Evolutionary conservation across 2,329 filamentous ascomycete genomes (phyloP).

Genomic region (Leptographium radiaticola): DNA sequence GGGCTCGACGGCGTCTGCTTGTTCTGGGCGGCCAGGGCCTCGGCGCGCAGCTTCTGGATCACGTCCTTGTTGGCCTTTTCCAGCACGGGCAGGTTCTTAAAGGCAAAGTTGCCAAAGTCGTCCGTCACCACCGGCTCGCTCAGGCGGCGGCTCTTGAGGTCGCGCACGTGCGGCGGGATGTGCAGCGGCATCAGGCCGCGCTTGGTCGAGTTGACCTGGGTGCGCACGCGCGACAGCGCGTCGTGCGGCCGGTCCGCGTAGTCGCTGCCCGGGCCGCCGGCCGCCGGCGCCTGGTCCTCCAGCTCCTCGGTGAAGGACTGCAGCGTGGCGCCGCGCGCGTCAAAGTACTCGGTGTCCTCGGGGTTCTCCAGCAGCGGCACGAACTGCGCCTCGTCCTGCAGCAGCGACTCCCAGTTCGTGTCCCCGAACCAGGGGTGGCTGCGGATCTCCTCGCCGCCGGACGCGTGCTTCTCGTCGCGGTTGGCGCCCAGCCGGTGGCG

Average conservation of each 20-base stretch:
- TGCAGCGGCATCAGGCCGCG: constrained; percentile 88
- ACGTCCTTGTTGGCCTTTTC: constrained; percentile 99
- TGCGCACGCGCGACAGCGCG: constrained; percentile 77
- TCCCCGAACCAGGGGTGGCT: constrained; percentile 79
- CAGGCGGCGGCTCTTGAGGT: constrained; percentile 72
- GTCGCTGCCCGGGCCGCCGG: constrained; percentile 53
- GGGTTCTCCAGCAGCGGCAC: constrained; percentile 85
- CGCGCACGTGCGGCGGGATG: constrained; percentile 90
- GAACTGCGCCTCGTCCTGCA: constrained; percentile 95
- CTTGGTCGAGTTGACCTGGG: constrained; percentile 78
- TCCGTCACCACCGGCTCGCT: constrained; percentile 83
- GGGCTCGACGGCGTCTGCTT: constrained; percentile 33
- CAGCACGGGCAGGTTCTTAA: constrained; percentile 91
- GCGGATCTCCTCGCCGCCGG: constrained; percentile 83
- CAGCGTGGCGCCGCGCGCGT: constrained; percentile 77
- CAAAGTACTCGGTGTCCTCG: constrained; percentile 97
- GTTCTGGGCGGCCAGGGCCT: constrained; percentile 61
- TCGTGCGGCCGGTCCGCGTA: constrained; percentile 88
- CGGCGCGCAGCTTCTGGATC: constrained; percentile 86
- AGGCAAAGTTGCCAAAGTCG: constrained; percentile 92
- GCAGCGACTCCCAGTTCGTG: constrained; percentile 76
- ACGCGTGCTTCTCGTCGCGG: constrained; percentile 64
- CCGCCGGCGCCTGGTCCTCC: constrained; percentile 73
- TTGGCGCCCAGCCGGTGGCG: constrained; percentile 75
- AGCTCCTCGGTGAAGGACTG: constrained; percentile 90